Conservation (phyloP, 768 basidiomycete genomes). For the Trametes coccinea region DNA sequence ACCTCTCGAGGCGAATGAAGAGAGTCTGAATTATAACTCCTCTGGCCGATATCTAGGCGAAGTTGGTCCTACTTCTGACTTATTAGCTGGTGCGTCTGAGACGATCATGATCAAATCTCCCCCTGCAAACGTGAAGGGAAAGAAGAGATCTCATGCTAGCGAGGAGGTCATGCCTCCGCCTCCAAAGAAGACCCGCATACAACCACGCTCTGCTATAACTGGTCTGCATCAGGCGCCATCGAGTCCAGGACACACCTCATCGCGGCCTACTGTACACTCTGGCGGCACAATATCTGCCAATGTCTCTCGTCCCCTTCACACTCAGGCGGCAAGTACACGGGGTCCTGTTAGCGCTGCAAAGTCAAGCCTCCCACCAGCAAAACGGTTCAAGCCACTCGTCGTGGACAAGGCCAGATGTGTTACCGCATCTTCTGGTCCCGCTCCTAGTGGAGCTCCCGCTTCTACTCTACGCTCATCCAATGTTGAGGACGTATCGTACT, state of each 20-base stretch:
- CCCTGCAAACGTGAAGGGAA: background rate
- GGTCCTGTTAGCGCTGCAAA: too few relatives aligned
- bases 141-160: background rate
- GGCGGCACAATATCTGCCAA: too few relatives aligned
- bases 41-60: too few relatives aligned
- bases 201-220: background rate
- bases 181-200: constrained; percentile 10
- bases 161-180: background rate
- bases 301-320: background rate
- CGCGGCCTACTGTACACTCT: too few relatives aligned
- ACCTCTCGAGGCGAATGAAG: too few relatives aligned
- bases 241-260: too few relatives aligned
- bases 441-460: background rate
- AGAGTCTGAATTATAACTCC: too few relatives aligned
- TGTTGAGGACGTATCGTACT: background rate
- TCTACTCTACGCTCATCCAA: background rate
- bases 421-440: background rate
- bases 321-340: too few relatives aligned
- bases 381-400: constrained; percentile 26
- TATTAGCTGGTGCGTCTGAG: too few relatives aligned
- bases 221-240: background rate
- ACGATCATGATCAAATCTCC: too few relatives aligned
- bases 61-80: too few relatives aligned
- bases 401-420: constrained; percentile 7
- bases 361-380: constrained; percentile 11